These are phyloP conservation scores for Capsicum rhomboideum DNA, from an alignment of 257 asterid genomes.

Conservation along the genomic window DNA sequence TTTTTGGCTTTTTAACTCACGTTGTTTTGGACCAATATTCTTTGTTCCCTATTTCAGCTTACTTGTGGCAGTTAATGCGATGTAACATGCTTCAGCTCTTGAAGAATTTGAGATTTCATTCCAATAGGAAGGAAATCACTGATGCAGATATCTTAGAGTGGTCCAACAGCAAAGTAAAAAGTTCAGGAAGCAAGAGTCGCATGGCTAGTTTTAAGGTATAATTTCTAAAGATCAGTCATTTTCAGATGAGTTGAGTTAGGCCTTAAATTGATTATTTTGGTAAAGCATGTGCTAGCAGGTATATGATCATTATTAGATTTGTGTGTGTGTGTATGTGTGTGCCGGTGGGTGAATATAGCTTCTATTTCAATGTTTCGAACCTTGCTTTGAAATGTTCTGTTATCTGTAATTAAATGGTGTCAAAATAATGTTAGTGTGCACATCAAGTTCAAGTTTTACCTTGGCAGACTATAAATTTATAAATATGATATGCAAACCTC, in stretches of 20 bases:
- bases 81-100: constrained; percentile 85
- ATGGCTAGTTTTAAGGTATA: constrained; percentile 68
- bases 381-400: neutral
- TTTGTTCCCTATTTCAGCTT: constrained; percentile 47
- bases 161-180: constrained; percentile 81
- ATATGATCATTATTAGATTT: neutral
- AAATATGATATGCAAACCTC: neutral
- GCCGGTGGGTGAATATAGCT: neutral
- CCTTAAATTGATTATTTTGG: neutral
- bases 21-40: neutral
- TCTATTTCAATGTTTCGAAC: neutral
- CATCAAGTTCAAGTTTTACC: neutral
- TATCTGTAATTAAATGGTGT: neutral
- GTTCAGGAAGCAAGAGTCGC: constrained; percentile 61
- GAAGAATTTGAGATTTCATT: constrained; percentile 81
- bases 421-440: neutral
- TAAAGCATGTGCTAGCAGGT: neutral
- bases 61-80: constrained; percentile 93
- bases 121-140: constrained; percentile 78
- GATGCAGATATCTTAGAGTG: constrained; percentile 83
- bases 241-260: neutral
- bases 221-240: neutral
- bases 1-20: neutral
- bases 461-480: neutral
- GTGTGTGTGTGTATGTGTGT: too few species aligned